phyloP scores from a whole-genome alignment of 306 rosid genomes.

The Benincasa hispida region DNA sequence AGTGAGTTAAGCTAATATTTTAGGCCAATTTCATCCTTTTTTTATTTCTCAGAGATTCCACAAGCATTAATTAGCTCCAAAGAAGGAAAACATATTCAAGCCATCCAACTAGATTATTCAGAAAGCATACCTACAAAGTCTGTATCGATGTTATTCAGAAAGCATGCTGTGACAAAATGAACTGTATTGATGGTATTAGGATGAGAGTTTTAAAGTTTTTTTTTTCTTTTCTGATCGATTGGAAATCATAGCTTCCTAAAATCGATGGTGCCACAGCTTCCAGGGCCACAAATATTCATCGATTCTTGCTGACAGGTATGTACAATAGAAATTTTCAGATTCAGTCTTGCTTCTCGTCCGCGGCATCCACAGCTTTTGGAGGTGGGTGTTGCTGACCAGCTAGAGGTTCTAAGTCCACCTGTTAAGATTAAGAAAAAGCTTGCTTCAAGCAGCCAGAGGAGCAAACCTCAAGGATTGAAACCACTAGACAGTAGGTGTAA shows the following conservation, averaged over 20 bases:
- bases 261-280: not conserved
- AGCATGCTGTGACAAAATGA: not conserved
- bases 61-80: not conserved
- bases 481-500: not conserved
- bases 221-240: not conserved
- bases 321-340: not conserved
- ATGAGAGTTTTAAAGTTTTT: not conserved
- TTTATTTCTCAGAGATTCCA: not conserved
- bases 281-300: not conserved
- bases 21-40: not conserved
- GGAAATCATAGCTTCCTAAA: not conserved
- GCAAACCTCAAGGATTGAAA: too few species aligned
- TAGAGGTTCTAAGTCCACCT: slow-evolving; percentile 37
- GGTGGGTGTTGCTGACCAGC: slow-evolving; percentile 17
- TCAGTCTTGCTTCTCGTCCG: slow-evolving; percentile 48
- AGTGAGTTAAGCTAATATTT: not conserved
- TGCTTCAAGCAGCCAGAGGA: not conserved
- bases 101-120: slow-evolving; percentile 1
- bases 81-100: not conserved
- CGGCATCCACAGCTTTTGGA: slow-evolving; percentile 20
- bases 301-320: not conserved
- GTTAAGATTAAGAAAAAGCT: not conserved
- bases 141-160: not conserved
- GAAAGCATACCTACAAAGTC: not conserved
- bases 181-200: not conserved